These are phyloP conservation scores for Caloboletus firmus DNA, from an alignment of 1,284 basidiomycete genomes.

Conservation along the genomic window DNA sequence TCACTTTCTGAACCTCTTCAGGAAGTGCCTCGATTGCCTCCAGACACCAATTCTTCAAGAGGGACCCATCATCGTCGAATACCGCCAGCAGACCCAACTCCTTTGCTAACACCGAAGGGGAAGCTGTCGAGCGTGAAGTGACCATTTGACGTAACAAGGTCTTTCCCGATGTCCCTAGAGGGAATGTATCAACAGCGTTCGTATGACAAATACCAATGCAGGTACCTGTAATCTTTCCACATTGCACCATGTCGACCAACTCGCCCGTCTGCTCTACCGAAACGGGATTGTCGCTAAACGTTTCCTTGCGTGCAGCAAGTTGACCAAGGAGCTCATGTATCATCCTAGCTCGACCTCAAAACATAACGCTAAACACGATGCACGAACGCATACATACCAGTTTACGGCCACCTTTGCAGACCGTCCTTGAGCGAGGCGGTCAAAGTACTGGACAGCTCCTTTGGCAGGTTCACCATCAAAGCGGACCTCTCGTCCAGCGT, in stretches of 20 bases:
- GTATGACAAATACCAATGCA: not conserved
- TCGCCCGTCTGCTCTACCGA: constrained; percentile 68
- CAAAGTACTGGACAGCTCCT: constrained; percentile 73
- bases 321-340: constrained; percentile 84
- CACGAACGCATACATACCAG: constrained; percentile 56
- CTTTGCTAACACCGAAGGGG: constrained; percentile 47
- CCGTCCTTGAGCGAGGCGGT: constrained; percentile 56
- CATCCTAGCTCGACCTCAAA: constrained; percentile 57
- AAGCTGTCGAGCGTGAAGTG: constrained; percentile 40
- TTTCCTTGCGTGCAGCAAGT: constrained; percentile 57
- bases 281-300: constrained; percentile 65
- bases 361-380: not conserved
- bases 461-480: constrained; percentile 57
- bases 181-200: constrained; percentile 1
- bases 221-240: constrained; percentile 65
- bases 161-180: constrained; percentile 69
- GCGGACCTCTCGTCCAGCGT: constrained; percentile 59
- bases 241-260: constrained; percentile 76
- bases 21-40: constrained; percentile 70
- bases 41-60: constrained; percentile 55
- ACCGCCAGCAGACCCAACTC: constrained; percentile 46
- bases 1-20: constrained; percentile 67
- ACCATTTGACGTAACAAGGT: constrained; percentile 66
- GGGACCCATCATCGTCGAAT: constrained; percentile 32
- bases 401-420: constrained; percentile 77